Conservation (phyloP, 768 basidiomycete species). For the Hydnomerulius pinastri region DNA sequence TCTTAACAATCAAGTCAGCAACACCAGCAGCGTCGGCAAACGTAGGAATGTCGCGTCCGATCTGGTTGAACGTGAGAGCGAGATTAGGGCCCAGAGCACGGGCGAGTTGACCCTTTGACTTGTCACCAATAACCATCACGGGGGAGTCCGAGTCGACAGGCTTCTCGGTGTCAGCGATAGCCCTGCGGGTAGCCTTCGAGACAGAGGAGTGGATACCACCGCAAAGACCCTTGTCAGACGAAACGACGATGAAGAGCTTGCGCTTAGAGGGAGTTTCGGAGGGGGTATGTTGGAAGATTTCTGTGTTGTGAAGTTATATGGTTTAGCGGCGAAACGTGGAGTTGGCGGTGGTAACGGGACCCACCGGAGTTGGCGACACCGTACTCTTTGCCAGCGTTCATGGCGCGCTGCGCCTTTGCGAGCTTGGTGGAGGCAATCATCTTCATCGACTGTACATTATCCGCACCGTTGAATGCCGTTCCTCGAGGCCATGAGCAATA, state of each 20-base stretch:
- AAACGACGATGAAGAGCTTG: conserved; percentile 91
- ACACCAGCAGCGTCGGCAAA: conserved; percentile 95
- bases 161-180: conserved; percentile 52
- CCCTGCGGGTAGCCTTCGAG: conserved; percentile 82
- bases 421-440: conserved; percentile 99
- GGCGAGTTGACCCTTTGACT: conserved; percentile 89
- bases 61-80: conserved; percentile 92
- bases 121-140: conserved; percentile 93
- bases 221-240: conserved; percentile 98
- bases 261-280: conserved; percentile 68
- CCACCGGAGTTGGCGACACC: conserved; percentile 88
- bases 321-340: conserved; percentile 1
- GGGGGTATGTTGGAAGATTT: conserved; percentile 82
- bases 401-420: conserved; percentile 91
- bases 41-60: conserved; percentile 95
- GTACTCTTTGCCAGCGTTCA: conserved; percentile 89
- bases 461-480: conserved; percentile 5
- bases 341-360: conserved; percentile 10
- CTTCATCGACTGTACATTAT: conserved; percentile 80
- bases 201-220: conserved; percentile 99
- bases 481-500: not conserved
- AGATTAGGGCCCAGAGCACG: conserved; percentile 68
- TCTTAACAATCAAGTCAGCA: conserved; percentile 88
- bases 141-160: conserved; percentile 60
- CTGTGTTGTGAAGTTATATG: conserved; percentile 40